phyloP scores from a whole-genome alignment of 2,329 filamentous ascomycete genomes.

The Rhynchosporium secalis region DNA sequence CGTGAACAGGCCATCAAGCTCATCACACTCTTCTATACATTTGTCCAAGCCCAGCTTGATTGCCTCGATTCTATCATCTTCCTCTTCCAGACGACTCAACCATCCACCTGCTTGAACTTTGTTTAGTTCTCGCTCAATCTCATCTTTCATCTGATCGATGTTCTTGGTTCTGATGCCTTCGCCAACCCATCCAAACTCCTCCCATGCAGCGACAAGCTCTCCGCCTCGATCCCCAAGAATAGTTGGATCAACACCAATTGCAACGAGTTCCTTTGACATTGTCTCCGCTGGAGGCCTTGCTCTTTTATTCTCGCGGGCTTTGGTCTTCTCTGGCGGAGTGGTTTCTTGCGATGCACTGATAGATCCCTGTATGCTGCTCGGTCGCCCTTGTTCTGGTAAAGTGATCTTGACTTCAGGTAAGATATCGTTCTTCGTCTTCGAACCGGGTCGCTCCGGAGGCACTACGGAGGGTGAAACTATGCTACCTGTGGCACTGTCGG shows the following conservation, averaged over 20 bases:
- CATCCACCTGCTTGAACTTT: conserved; percentile 91
- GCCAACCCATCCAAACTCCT: conserved; percentile 87
- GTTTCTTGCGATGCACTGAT: conserved; percentile 40
- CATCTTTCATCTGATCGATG: conserved; percentile 77
- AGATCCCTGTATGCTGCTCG: conserved; percentile 45
- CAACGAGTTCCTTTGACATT: conserved; percentile 39
- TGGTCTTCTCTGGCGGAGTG: conserved; percentile 34
- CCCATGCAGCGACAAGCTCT: conserved; percentile 79
- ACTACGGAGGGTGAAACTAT: conserved; percentile 33
- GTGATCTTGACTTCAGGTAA: conserved; percentile 62
- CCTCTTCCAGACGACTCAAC: conserved; percentile 79
- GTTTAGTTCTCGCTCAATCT: conserved; percentile 84
- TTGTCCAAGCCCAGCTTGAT: conserved; percentile 85
- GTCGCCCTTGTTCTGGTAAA: conserved; percentile 47
- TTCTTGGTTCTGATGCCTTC: conserved; percentile 72
- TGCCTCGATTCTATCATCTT: conserved; percentile 85
- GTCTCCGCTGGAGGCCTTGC: conserved; percentile 38
- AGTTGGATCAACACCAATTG: conserved; percentile 71
- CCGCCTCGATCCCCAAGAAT: conserved; percentile 75
- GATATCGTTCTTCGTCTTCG: conserved; percentile 31
- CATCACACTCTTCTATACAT: conserved; percentile 93
- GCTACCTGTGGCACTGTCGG: conserved; percentile 41
- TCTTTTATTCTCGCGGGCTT: conserved; percentile 35
- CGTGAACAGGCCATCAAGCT: conserved; percentile 90
- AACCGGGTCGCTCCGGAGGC: conserved; percentile 31